Base-by-base conservation (phyloP, 768 basidiomycete genomes). In the Mycena leptocephala region DNA sequence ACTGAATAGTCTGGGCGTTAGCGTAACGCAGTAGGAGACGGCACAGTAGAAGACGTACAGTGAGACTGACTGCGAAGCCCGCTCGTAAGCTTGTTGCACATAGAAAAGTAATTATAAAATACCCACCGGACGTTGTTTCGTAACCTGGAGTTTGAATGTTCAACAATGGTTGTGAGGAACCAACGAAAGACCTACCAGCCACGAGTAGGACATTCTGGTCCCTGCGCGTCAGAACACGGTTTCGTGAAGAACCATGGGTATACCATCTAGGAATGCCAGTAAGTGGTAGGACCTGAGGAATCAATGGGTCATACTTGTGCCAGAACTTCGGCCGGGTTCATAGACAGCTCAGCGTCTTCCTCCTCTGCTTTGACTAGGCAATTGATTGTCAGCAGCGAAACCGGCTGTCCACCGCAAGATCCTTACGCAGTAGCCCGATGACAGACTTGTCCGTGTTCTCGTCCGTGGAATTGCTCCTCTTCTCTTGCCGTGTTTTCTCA, bases 101-200 rank as follows among this genome's bases (percentile, higher is more conserved):
- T 6, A n/a, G 22, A 16, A n/a, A 5, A 48, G n/a, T n/a, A n/a
- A n/a, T n/a, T n/a, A 18, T 20, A n/a, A n/a, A n/a, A n/a, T 41
- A 53, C 83, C 48, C 72, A 85, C 86, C 82, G 5, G 86, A 86
- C 1, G 86, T 86, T 3, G 85, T 86, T 74, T 87, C 85, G 68
- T 87, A 88, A 18, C 86, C 87, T 13, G 85, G 18, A 26, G 8
- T 7, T 16, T 35, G n/a, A 33, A 41, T 16, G 13, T 6, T 13
- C 7, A 13, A 13, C 46, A 18, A n/a, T 2, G n/a, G n/a, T n/a
- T n/a, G 39, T 5, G 9, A 8, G 51, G 11, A 33, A 43, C 33
- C 24, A 18, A 41, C 2, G 13, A 22, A 26, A 33, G 51, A n/a
- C 9, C 8, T 61, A 70, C 70, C 72, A 24, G 72, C 72, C 22